Evolutionary conservation across 2,329 filamentous ascomycete species (phyloP).

Genomic region (Aspergillus pseudonomiae): DNA sequence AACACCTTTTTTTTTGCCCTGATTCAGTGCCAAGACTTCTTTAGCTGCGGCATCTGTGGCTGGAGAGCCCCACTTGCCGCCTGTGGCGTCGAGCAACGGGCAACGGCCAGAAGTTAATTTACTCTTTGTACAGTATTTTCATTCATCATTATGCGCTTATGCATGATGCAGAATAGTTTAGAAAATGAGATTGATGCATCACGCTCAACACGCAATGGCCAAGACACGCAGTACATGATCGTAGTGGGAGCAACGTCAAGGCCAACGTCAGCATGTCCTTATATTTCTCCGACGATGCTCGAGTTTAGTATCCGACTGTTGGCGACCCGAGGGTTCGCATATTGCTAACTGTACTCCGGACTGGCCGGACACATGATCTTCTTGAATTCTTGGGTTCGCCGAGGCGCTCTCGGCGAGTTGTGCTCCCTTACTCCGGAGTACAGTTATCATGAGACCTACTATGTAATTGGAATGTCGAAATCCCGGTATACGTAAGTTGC

Average conservation of each 20-base stretch:
- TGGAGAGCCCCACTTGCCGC: conserved; percentile 2
- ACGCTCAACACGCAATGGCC: neutral
- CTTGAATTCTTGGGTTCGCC: neutral
- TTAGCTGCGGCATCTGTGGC: conserved; percentile 7
- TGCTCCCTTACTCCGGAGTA: neutral
- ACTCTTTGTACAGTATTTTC: neutral
- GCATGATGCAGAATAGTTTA: neutral
- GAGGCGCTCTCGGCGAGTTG: neutral
- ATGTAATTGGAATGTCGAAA: neutral
- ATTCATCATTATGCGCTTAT: neutral
- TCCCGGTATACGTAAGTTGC: neutral
- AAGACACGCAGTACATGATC: neutral
- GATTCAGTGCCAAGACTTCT: conserved; percentile 2
- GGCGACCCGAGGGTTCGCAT: neutral
- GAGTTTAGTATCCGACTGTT: neutral
- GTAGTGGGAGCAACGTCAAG: conserved; percentile 5
- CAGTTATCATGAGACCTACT: neutral
- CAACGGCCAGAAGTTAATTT: neutral
- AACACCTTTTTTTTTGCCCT: neutral
- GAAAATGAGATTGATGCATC: neutral
- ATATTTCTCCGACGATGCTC: neutral
- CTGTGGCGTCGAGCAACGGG: conserved; percentile 7
- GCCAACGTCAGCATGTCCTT: conserved; percentile 3
- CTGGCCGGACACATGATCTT: neutral
- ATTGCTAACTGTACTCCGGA: neutral